Base-by-base conservation (phyloP, 108 stramenopile genomes). In the Mediolabrus comicus region DNA sequence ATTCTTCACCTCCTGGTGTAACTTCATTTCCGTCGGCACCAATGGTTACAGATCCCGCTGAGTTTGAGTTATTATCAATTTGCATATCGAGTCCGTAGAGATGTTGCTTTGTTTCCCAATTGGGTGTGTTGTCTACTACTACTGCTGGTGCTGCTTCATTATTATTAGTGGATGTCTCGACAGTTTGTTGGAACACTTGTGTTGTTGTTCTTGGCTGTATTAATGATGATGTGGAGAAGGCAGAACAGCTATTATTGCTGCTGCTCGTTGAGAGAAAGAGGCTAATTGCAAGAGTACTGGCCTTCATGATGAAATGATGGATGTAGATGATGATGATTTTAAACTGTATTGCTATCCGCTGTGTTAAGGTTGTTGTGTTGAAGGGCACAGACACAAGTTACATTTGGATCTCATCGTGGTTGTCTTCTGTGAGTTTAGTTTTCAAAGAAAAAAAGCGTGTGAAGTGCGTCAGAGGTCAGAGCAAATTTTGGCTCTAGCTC, bases 81-180 rank as follows among this genome's bases (percentile, higher is more conserved):
- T n/a, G n/a, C 62, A 67, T 52, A 25, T 67, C 66, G 10, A 51
- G 39, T 1, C 76, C 69, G 35, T 77, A 77, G 55, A 70, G 69
- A 38, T 77, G 76, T 54, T 77, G 76, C 12, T 71, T 77, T 9
- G 35, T 28, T 28, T 70, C 69, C 67, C 67, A 64, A 29, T 33
- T 53, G n/a, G 76, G 62, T 27, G 46, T 49, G 46, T 49, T 71
- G 31, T 49, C 49, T 1, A 34, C 24, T 6, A 13, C 17, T 14
- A 0, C n/a, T 26, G 41, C 13, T 54, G 52, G 9, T 53, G 65
- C 0, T 25, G 65, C 13, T 27, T n/a, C n/a, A n/a, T n/a, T n/a
- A n/a, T n/a, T n/a, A n/a, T n/a, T n/a, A n/a, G 65, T 12, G 19
- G 67, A 19, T 22, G 67, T n/a, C 4, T 17, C 4, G 56, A 28